Evolutionary conservation across 2,329 filamentous ascomycete species (phyloP).

Genomic region (Arthrobotrys pseudoclavata): DNA sequence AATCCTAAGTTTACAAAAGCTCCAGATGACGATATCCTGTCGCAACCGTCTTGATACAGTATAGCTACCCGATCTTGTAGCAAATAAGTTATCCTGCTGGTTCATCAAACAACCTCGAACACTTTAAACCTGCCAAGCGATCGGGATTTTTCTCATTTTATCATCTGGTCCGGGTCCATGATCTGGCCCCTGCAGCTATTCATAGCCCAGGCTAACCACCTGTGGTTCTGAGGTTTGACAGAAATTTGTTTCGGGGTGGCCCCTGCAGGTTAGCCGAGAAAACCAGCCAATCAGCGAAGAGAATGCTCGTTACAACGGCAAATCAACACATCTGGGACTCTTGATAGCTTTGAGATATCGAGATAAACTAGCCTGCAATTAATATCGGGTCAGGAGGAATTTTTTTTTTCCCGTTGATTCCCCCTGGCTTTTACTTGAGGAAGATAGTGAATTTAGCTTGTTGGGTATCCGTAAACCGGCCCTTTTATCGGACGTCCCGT

Average conservation of each 20-base stretch:
- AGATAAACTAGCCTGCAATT: background rate
- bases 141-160: background rate
- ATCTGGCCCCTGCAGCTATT: conserved; percentile 15
- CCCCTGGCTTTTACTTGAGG: background rate
- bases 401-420: background rate
- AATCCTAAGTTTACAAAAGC: conserved; percentile 1
- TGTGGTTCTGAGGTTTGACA: conserved; percentile 31
- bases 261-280: conserved; percentile 35
- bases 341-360: conserved; percentile 4
- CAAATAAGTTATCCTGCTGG: background rate
- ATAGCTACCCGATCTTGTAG: background rate
- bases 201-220: conserved; percentile 8
- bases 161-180: conserved; percentile 1
- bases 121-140: conserved; percentile 3
- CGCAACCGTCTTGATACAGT: background rate
- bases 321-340: conserved; percentile 35
- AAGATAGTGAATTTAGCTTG: background rate
- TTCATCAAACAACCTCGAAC: conserved; percentile 4
- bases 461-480: background rate
- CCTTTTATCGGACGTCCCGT: background rate
- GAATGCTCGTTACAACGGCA: conserved; percentile 6
- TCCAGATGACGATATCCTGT: conserved; percentile 18
- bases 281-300: conserved; percentile 14
- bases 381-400: background rate
- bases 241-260: conserved; percentile 28